These are phyloP conservation scores for Aspergillus conjunctus DNA, from an alignment of 495 filamentous ascomycete species.

Conservation along the genomic window DNA sequence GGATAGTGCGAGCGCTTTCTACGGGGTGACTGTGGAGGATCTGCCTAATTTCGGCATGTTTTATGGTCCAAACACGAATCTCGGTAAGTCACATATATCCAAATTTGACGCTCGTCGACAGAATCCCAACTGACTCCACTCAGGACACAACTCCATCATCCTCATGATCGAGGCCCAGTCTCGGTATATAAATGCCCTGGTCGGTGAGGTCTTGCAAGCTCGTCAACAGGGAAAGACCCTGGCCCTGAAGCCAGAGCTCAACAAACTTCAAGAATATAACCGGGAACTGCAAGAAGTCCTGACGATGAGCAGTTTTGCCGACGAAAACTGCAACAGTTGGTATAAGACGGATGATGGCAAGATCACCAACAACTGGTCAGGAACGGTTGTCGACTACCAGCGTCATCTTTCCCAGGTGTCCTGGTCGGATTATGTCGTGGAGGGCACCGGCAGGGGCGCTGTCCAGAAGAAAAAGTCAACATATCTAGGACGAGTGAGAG, in stretches of 20 bases:
- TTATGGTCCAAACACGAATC: slow-evolving; percentile 60
- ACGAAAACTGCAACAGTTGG: slow-evolving; percentile 58
- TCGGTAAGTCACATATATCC: slow-evolving; percentile 35
- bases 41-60: slow-evolving; percentile 62
- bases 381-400: slow-evolving; percentile 55
- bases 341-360: slow-evolving; percentile 56
- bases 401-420: slow-evolving; percentile 40
- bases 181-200: slow-evolving; percentile 51
- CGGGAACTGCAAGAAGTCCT: slow-evolving; percentile 47
- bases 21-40: slow-evolving; percentile 50
- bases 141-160: slow-evolving; percentile 56
- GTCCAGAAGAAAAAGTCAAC: slow-evolving; percentile 36
- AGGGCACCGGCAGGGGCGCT: slow-evolving; percentile 37
- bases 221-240: slow-evolving; percentile 40
- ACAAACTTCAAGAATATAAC: slow-evolving; percentile 46
- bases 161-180: slow-evolving; percentile 63
- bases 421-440: slow-evolving; percentile 52
- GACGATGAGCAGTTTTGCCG: slow-evolving; percentile 49
- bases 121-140: background rate
- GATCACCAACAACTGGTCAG: slow-evolving; percentile 60
- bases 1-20: slow-evolving; percentile 46
- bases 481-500: slow-evolving; percentile 41
- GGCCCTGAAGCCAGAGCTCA: slow-evolving; percentile 38
- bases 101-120: background rate
- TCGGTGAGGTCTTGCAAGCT: slow-evolving; percentile 42